phyloP scores from a whole-genome alignment of 495 filamentous ascomycete species.

The Letharia lupina region DNA sequence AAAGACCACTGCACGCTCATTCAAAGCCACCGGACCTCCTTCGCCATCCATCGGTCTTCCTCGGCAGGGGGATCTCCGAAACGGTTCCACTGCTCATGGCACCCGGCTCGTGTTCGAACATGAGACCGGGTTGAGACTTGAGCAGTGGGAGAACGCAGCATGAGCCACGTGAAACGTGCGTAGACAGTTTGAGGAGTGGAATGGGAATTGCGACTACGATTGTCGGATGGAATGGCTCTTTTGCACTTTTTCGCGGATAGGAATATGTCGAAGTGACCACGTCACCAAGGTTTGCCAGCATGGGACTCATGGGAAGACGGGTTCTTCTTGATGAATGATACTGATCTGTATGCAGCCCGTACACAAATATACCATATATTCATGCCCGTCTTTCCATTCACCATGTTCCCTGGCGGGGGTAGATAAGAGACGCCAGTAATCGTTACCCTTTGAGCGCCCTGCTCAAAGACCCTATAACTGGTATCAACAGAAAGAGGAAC shows the following conservation, averaged over 20 bases:
- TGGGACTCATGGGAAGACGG: neutral
- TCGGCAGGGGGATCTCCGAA: too few relatives aligned
- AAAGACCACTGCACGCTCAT: too few relatives aligned
- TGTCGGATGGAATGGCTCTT: neutral
- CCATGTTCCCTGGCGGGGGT: neutral
- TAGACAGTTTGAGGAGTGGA: neutral
- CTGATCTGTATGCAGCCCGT: neutral
- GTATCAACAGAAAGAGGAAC: constrained; percentile 9
- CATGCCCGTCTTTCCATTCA: neutral
- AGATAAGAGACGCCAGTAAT: neutral
- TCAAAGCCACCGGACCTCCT: too few relatives aligned
- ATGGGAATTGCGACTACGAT: neutral
- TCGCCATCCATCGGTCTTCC: too few relatives aligned
- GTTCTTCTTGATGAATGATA: neutral
- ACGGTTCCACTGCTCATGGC: neutral
- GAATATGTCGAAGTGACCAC: neutral
- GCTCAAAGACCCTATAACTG: constrained; percentile 8
- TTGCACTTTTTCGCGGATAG: neutral
- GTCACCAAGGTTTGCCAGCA: neutral
- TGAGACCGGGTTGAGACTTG: neutral
- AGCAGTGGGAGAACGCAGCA: neutral
- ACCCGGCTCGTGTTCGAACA: neutral
- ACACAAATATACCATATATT: neutral
- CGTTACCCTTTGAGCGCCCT: neutral
- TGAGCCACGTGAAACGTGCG: neutral